phyloP scores from a whole-genome alignment of 179 eudicot genomes.

The Kewa caespitosa region DNA sequence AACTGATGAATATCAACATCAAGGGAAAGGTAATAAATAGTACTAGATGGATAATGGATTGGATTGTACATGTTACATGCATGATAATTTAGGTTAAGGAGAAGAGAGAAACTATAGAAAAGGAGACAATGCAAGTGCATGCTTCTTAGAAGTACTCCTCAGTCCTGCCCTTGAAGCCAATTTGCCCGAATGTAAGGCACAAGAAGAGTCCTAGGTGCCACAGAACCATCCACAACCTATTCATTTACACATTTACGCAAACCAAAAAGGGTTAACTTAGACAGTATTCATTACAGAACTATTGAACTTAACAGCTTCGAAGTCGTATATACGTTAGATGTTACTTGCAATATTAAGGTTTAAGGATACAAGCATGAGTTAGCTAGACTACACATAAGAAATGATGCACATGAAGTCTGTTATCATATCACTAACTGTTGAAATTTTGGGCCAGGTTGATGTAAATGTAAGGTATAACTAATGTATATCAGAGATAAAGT shows the following conservation, averaged over 20 bases:
- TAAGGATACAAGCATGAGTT: too few relatives aligned
- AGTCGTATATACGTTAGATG: too few relatives aligned
- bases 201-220: constrained; percentile 95
- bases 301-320: background rate
- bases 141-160: constrained; percentile 69
- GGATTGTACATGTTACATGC: constrained; percentile 3
- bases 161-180: constrained; percentile 98
- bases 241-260: background rate
- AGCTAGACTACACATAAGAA: too few relatives aligned
- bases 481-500: too few relatives aligned
- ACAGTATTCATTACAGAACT: background rate
- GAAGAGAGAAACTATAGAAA: background rate
- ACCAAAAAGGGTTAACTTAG: background rate
- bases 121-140: background rate
- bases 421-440: too few relatives aligned
- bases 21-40: background rate
- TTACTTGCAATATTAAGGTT: too few relatives aligned
- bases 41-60: too few relatives aligned
- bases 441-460: too few relatives aligned
- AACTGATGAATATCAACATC: constrained; percentile 1
- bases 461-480: too few relatives aligned
- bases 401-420: too few relatives aligned
- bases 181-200: constrained; percentile 90
- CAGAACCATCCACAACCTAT: constrained; percentile 85
- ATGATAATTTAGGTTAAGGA: background rate